These are phyloP conservation scores for Zygosaccharomyces rouxii DNA, from an alignment of 805 yeast species.

Conservation along the genomic window DNA sequence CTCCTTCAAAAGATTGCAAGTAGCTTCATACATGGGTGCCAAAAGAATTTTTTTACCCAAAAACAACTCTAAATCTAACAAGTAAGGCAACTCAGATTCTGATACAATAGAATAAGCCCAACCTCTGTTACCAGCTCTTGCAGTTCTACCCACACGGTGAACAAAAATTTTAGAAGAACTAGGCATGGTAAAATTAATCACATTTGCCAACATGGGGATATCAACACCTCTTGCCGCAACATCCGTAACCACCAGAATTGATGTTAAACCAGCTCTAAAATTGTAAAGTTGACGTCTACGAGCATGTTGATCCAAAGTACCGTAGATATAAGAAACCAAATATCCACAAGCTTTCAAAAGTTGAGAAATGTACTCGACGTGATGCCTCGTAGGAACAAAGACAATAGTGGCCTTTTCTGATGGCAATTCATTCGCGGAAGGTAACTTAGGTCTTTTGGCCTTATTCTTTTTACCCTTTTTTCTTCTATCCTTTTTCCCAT, in stretches of 20 bases:
- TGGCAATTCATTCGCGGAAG: constrained; percentile 80
- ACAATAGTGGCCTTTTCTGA: constrained; percentile 83
- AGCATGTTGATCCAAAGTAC: constrained; percentile 92
- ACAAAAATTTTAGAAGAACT: constrained; percentile 89
- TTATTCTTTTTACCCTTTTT: constrained; percentile 38
- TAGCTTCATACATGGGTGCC: constrained; percentile 64
- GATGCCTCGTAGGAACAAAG: constrained; percentile 96
- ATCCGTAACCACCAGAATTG: constrained; percentile 92
- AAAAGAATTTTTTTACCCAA: constrained; percentile 76
- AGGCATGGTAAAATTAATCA: constrained; percentile 85
- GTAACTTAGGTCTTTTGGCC: constrained; percentile 53
- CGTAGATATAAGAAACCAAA: constrained; percentile 84
- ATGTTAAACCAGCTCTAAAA: constrained; percentile 79
- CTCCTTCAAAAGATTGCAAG: constrained; percentile 47
- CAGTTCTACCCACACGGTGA: constrained; percentile 98
- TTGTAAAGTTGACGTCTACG: constrained; percentile 83
- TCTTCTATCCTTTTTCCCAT: constrained; percentile 21
- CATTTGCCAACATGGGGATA: constrained; percentile 94
- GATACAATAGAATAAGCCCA: constrained; percentile 92
- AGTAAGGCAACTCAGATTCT: constrained; percentile 83
- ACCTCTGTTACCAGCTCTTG: constrained; percentile 97
- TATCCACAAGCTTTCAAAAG: constrained; percentile 75
- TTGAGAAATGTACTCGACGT: constrained; percentile 82
- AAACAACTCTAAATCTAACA: constrained; percentile 85
- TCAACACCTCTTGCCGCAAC: constrained; percentile 99